A percentile compares a stretch with the other conserved stretches of the same genome.
Evolutionary conservation across 1,139 yeast species (phyloP).

Genomic region (Groenewaldozyma sp.): DNA sequence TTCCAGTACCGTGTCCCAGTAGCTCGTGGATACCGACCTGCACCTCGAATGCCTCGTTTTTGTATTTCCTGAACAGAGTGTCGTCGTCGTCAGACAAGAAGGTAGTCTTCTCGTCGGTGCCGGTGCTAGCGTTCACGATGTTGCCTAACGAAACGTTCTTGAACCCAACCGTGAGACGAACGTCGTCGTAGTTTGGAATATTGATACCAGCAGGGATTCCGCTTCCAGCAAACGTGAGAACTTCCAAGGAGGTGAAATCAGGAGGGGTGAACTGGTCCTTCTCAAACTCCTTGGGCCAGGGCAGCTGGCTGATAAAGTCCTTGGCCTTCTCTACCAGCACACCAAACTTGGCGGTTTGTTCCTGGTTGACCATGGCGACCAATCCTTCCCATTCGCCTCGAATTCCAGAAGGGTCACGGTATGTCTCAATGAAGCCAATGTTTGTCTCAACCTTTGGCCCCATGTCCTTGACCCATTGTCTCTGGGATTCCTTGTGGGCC

Average conservation of each 20-base stretch:
- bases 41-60: slow-evolving; percentile 79
- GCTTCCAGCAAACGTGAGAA: slow-evolving; percentile 78
- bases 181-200: slow-evolving; percentile 87
- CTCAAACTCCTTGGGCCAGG: slow-evolving; percentile 70
- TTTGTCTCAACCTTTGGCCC: slow-evolving; percentile 80
- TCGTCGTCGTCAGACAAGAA: slow-evolving; percentile 49
- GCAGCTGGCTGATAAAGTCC: slow-evolving; percentile 53
- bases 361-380: slow-evolving; percentile 87
- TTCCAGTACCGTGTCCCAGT: slow-evolving; percentile 90
- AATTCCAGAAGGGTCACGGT: slow-evolving; percentile 85
- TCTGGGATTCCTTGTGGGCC: slow-evolving; percentile 77
- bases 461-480: slow-evolving; percentile 78
- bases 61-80: slow-evolving; percentile 55
- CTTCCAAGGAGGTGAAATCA: slow-evolving; percentile 84
- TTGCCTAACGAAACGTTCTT: slow-evolving; percentile 85
- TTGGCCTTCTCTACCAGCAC: slow-evolving; percentile 59
- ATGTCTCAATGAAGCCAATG: slow-evolving; percentile 85
- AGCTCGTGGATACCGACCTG: slow-evolving; percentile 90
- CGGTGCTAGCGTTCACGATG: slow-evolving; percentile 59
- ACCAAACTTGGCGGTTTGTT: slow-evolving; percentile 72
- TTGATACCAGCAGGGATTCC: slow-evolving; percentile 92
- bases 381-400: slow-evolving; percentile 93
- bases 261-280: slow-evolving; percentile 86
- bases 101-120: slow-evolving; percentile 60
- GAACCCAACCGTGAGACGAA: slow-evolving; percentile 72